Conservation (phyloP, 1,139 yeast species). For the Candida frijolesensis region DNA sequence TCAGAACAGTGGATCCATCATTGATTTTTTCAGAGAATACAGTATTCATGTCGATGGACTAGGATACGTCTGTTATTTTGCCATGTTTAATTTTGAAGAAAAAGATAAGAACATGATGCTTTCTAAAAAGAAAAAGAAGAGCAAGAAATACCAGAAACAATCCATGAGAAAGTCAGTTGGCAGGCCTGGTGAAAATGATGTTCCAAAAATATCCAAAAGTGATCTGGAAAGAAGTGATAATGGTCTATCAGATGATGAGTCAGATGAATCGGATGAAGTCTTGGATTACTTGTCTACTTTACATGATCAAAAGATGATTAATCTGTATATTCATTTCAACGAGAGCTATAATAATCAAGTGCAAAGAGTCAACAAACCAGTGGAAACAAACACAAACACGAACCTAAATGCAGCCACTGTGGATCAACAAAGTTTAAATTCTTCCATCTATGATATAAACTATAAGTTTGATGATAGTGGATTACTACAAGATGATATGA, state of each 20-base stretch:
- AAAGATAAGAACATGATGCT: slow-evolving; percentile 54
- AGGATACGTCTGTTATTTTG: slow-evolving; percentile 92
- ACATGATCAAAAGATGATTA: slow-evolving; percentile 88
- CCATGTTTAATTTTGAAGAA: slow-evolving; percentile 81
- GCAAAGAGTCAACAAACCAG: neutral
- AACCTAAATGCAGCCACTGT: neutral
- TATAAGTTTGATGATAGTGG: slow-evolving; percentile 36
- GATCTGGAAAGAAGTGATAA: slow-evolving; percentile 10
- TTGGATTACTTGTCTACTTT: slow-evolving; percentile 29
- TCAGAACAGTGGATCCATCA: slow-evolving; percentile 66
- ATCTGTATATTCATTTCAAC: slow-evolving; percentile 82
- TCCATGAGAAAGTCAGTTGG: neutral
- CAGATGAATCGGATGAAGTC: slow-evolving; percentile 35
- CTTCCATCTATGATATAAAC: slow-evolving; percentile 31
- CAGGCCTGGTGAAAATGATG: slow-evolving; percentile 7
- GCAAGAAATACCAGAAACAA: slow-evolving; percentile 12
- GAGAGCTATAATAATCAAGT: slow-evolving; percentile 62
- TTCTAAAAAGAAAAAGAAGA: slow-evolving; percentile 32
- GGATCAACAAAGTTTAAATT: slow-evolving; percentile 24
- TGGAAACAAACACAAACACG: neutral
- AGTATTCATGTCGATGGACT: slow-evolving; percentile 91
- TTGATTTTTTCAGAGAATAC: slow-evolving; percentile 88
- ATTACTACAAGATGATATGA: slow-evolving; percentile 20
- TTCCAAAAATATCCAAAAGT: slow-evolving; percentile 14
- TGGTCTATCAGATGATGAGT: slow-evolving; percentile 21